Base-by-base conservation (phyloP, 2,329 filamentous ascomycete genomes). In the Trichoderma citrinoviride region DNA sequence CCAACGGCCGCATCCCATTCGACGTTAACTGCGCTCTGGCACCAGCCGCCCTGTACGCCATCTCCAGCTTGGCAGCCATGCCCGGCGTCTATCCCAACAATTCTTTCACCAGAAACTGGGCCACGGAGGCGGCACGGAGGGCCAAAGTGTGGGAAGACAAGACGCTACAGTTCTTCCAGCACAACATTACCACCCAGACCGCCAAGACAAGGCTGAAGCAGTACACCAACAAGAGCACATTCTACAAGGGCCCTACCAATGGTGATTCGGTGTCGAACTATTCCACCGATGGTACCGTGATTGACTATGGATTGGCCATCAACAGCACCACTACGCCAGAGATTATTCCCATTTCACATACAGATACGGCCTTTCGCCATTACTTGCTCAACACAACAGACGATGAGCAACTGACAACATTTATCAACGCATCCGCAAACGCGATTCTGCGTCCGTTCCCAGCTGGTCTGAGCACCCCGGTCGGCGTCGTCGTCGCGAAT, bases 11-110 rank as follows among this genome's bases (percentile, higher is more conserved):
- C 0, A 85, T 88, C n/a, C 86, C 87, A 0, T 89, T 86, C 70
- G 82, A 89, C 67, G 86, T 89, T 25, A 90, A 89, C 69, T 84
- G 84, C 0, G 87, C 85, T 0, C 77, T 90, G 0, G 84, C 83
- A 0, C 87, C 87, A 0, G 86, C 87, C 2, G 86, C 84, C 2
- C 78, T 90, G 0, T 79, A 83, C 12, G 81, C 85, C 2, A 87
- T 90, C 43, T 80, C 82, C 2, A 77, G 78, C 0, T 75, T 89
- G 1, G 77, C 84, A 2, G 73, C 73, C 0, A 66, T 61, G 61
- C 75, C 78, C 0, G 82, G 81, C 1, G 79, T 87, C 67, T 88
- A 84, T 66, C 75, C 82, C 0, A 72, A 78, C 2, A 78, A 83
- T 61, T 60, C 79, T 0, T 19, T 43, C 12, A 66, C 65, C 0